Percentiles rank a stretch among this genome's conserved stretches.
phyloP scores from a whole-genome alignment of 192 early-diverging fungal species.

The Lunasporangiospora selenospora region DNA sequence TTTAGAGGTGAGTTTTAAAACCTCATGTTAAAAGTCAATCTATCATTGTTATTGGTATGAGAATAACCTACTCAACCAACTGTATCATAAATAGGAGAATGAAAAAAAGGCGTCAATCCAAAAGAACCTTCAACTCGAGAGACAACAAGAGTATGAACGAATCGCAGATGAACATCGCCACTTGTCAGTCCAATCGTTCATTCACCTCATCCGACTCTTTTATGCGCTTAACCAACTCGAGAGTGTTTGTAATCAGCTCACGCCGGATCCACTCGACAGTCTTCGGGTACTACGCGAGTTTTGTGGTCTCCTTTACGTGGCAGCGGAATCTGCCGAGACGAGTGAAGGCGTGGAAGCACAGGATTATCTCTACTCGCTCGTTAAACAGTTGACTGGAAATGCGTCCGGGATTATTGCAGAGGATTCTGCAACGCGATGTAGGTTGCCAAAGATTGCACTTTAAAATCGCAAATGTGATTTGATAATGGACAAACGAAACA shows the following conservation, averaged over 20 bases:
- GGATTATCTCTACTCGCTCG: neutral
- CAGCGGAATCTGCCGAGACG: neutral
- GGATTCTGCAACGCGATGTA: slow-evolving; percentile 1
- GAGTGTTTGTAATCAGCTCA: neutral
- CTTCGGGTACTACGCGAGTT: neutral
- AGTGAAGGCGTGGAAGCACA: neutral
- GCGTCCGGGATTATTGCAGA: neutral
- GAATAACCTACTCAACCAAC: too few relatives aligned
- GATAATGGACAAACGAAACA: too few relatives aligned
- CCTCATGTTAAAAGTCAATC: neutral
- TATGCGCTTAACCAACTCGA: slow-evolving; percentile 8
- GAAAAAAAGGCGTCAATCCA: neutral
- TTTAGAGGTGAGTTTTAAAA: neutral
- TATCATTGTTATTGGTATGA: neutral
- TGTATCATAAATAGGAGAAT: neutral
- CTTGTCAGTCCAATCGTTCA: neutral
- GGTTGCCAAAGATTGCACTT: neutral
- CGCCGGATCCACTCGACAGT: neutral
- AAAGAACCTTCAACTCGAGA: neutral
- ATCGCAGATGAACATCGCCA: neutral
- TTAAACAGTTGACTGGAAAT: neutral
- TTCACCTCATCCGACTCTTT: slow-evolving; percentile 3
- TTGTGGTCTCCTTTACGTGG: neutral
- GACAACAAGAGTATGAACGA: neutral
- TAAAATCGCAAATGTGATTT: too few relatives aligned